Base-by-base conservation (phyloP, 805 yeast species). In the Cyberlindnera xylosilytica region DNA sequence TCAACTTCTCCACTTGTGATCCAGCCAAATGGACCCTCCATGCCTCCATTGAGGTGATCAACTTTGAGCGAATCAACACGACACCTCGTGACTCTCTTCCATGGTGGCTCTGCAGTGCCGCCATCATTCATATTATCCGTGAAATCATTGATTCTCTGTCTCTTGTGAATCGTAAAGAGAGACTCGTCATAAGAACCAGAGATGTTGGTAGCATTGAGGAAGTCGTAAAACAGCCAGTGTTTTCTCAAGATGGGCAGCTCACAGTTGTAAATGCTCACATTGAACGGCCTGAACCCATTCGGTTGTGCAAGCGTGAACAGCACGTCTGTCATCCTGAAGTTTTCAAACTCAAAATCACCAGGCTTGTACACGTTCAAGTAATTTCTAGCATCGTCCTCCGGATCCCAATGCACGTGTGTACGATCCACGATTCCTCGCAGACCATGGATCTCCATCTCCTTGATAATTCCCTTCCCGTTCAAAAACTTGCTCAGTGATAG, bases 11-110 rank as follows among this genome's bases (percentile, higher is more conserved):
- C 99, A 47, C 78, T 74, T 6, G 87, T 80, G 42, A 93, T 91
- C 99, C 99, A 93, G 6, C 98, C 97, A 63, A 93, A 88, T 11
- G 98, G 96, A 0, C 99, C 99, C 41, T 81, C 81, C 44, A 87
- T 74, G 0, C 97, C 98, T 1, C 87, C 78, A 58, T 93, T 93
- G 44, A 93, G 65, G 63, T 93, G 98, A 52, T 91, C 96, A 29
- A 93, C 76, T 57, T 80, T 82, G 42, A 93, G 74, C 22, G 88
- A 81, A 59, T 93, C 98, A 28, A 90, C 83, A 38, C 98, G 68
- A 47, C 88, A 72, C 34, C 97, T 71, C 2, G 91, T 87, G 11
- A 85, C 77, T 43, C 82, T 71, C 46, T 73, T 72, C 81, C 82
- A 76, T 10, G 72, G 70, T 6, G 60, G 10, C 55, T 49, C 28